Evolutionary conservation across 1,284 basidiomycete genomes (phyloP), one percentile per base, ranked within the genome.

Genomic region (Phellopilus nigrolimitatus): DNA sequence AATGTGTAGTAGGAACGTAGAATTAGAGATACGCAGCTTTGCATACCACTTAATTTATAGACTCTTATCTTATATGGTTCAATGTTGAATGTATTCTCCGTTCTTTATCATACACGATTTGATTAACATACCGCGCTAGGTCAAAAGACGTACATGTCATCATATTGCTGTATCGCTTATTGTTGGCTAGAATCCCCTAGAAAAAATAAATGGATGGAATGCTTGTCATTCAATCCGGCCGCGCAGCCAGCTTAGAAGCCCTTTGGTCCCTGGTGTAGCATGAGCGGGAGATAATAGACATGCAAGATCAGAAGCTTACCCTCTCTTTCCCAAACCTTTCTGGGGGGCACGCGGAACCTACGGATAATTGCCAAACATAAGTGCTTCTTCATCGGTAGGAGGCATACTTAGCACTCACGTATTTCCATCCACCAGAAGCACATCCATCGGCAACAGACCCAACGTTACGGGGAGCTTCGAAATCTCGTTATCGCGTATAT

Each of bases 371-470:
- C 58, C 37, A 36, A 4, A 10, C 39, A 33, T 44, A 40, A 38
- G 24, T 19, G 27, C 2, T 4, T 24, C 4, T 6, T 19, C 22
- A 49, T 33, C 36, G 30, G 44, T 33, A 38, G n/a, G 24, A 6
- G 22, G 8, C 17, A 55, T 47, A 47, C 36, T 47, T 43, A n/a
- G 41, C 4, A 78, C 86, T 70, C 64, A 89, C 86, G 74, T 68
- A 66, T 91, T 91, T n/a, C 88, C 88, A 61, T 91, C 88, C 30
- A 91, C 88, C 58, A 88, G 66, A 51, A 91, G 80, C 9, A 88
- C 80, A 48, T 90, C 87, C 58, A 91, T 64, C 19, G 88, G 82
- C 42, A 91, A 61, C 55, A 88, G 61, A 10, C 88, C 88, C 47
- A 90, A 63, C 61, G 83, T 80, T 3, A 83, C 67, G 0, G 79